Evolutionary conservation across 345 rosid species (phyloP).

Genomic region (Sisymbrium altissimum): DNA sequence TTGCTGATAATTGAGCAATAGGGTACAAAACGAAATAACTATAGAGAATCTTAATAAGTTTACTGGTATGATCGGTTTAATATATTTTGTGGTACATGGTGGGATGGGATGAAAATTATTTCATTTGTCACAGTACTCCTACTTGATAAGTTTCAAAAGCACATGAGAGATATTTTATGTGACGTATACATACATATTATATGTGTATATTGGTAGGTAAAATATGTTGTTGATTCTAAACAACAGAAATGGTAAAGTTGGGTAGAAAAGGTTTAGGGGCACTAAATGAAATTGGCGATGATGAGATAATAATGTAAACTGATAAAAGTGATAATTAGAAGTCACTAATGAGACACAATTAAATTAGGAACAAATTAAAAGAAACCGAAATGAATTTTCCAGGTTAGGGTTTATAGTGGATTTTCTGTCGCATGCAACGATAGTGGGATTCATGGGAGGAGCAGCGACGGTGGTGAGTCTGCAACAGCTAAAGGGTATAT

Average conservation of each 20-base stretch:
- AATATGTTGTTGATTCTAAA: background rate
- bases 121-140: background rate
- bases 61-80: background rate
- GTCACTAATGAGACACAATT: background rate
- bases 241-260: background rate
- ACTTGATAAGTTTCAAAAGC: background rate
- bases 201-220: background rate
- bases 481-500: slow-evolving; percentile 88
- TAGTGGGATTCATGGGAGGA: slow-evolving; percentile 98
- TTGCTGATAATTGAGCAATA: background rate
- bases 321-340: background rate
- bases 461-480: slow-evolving; percentile 97
- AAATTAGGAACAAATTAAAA: background rate
- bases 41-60: background rate
- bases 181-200: background rate
- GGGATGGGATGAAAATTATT: too few relatives aligned
- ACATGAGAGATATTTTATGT: background rate
- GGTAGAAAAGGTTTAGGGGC: background rate
- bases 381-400: slow-evolving; percentile 4
- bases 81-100: background rate
- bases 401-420: slow-evolving; percentile 96
- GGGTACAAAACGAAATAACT: background rate
- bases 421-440: slow-evolving; percentile 91
- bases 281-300: background rate
- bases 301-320: background rate